Evolutionary conservation across 23 red algal genomes (phyloP), one percentile per base, ranked within the genome.

Genomic region (Gracilaria gracilis): DNA sequence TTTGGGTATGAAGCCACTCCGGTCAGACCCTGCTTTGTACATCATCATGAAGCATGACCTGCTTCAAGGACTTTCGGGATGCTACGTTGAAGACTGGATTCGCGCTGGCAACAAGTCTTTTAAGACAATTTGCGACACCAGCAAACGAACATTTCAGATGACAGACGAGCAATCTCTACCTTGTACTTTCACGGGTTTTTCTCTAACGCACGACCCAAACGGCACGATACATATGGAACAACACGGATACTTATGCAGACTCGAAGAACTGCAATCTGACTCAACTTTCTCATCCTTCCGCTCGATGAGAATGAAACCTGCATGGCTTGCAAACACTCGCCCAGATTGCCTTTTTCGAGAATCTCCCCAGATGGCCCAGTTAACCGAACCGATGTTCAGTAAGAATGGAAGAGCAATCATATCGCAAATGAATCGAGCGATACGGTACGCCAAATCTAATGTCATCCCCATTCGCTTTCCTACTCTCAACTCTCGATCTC

Each of bases 21-120:
- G 50, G 4, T 57, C n/a, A 4, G 85, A 89, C 40, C 70, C 85
- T 0, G 85, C 85, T 5, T 71, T 79, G 0, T 89, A 89, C 29
- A 38, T 28, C 12, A 0, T 59, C 5, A 25, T 78, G 0, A 44
- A 35, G 2, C 57, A 79, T 9, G 85, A 67, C n/a, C n/a, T 40
- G 0, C 49, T 79, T 2, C n/a, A 79, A 25, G 85, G 85, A 32
- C 54, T 65, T 40, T 57, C 2, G 36, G 67, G 72, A 13, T 4
- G 69, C 3, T 78, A 89, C 16, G 75, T 91, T 0, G 87, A 91
- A 46, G 77, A 81, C 37, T 31, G 80, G 0, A 46, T 70, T 9
- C 55, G 75, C 9, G 72, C 67, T 44, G 85, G 65, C 21, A 37
- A 88, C 25, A 39, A 54, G 1, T 17, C 6, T 7, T 74, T 87